Base-by-base conservation (phyloP, 176 grass and related monocot genomes). In the Chrysopogon serrulatus region DNA sequence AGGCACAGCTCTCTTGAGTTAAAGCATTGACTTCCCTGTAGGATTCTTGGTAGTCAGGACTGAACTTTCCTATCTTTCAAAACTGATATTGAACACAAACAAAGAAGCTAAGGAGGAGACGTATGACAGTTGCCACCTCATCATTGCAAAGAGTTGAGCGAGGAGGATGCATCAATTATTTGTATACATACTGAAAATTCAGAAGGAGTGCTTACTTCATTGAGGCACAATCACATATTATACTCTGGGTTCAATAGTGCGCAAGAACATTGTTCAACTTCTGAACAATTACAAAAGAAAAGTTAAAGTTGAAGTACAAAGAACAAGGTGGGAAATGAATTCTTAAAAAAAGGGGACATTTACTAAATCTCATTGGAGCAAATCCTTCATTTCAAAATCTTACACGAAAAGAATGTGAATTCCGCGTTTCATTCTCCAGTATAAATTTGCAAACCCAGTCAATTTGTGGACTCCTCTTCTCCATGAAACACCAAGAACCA, bases 381-480 rank as follows among this genome's bases (percentile, higher is more conserved):
- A 36, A 77, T 56, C 43, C 34, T 86, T 72, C 27, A 24, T 39
- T 64, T 67, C 21, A 78, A 65, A 34, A 35, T 17, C 33, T 89
- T 21, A 80, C 48, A 62, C 9, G 18, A 65, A 84, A 88, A 81
- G 32, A 85, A 73, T 73, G 59, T 36, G 37, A 60, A 37, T 39
- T 16, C 36, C 42, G 73, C 26, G 6, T 3, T 24, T 44, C 27
- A 17, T n/a, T 53, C 32, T 56, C 33, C 48, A 6, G 5, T 59
- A 78, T 7, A 66, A 36, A 72, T 27, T 2, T 23, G 13, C 10
- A 32, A 63, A 71, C 33, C 37, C 31, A 32, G 5, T 21, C 16
- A 36, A 75, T 47, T 48, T n/a, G 24, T 2, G 7, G 21, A 33
- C 35, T 83, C 65, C 65, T 78, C 47, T 30, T 78, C 68, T 74